Percentiles rank a stretch among this genome's conserved stretches.
These are phyloP conservation scores for Acacia concinna DNA, from an alignment of 331 rosid species.

Conservation along the genomic window DNA sequence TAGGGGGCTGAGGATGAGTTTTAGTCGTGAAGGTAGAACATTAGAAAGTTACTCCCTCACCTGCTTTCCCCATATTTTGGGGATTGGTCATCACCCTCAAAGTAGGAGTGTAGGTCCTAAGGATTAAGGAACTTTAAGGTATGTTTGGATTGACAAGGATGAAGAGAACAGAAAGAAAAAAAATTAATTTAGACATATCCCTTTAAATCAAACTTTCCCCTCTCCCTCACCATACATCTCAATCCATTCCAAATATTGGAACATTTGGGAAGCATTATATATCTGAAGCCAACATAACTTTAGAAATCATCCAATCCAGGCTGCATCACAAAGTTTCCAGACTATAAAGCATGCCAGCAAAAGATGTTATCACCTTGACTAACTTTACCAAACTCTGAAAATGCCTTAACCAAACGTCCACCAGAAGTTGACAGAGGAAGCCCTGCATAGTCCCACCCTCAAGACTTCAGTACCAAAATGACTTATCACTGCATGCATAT, in stretches of 20 bases:
- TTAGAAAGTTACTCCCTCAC: too few relatives aligned
- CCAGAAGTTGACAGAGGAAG: conserved; percentile 43
- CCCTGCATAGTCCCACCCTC: conserved; percentile 39
- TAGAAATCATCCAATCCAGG: not conserved
- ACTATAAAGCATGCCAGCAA: not conserved
- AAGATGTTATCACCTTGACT: conserved; percentile 32
- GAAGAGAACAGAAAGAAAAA: not conserved
- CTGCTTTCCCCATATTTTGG: too few relatives aligned
- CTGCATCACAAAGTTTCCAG: not conserved
- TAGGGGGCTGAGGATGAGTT: too few relatives aligned
- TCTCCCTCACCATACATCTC: not conserved
- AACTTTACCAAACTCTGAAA: conserved; percentile 42
- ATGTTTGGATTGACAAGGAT: not conserved
- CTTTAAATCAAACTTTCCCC: not conserved
- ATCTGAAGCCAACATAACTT: not conserved
- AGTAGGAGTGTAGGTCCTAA: too few relatives aligned
- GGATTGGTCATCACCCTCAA: too few relatives aligned
- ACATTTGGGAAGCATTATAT: not conserved
- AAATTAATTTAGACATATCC: not conserved
- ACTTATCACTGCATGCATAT: conserved; percentile 23
- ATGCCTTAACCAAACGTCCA: conserved; percentile 36
- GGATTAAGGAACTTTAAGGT: not conserved
- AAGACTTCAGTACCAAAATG: conserved; percentile 33
- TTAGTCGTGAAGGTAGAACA: too few relatives aligned
- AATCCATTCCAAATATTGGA: not conserved